A percentile compares a stretch with the other conserved stretches of the same genome.
phyloP scores from a whole-genome alignment of 2,329 filamentous ascomycete genomes.

The Colletotrichum brevisporum region DNA sequence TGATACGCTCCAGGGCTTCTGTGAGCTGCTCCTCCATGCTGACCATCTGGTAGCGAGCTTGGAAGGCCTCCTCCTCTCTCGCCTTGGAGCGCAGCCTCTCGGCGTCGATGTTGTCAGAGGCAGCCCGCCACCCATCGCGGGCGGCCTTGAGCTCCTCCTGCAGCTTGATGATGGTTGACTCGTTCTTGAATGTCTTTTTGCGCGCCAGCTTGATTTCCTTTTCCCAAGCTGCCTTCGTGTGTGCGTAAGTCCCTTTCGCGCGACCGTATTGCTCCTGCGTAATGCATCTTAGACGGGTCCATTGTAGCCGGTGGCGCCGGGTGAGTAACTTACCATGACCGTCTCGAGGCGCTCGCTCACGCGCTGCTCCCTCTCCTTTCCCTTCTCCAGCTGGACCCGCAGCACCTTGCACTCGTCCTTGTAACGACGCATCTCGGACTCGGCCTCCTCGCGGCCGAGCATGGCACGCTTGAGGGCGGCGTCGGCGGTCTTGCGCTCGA shows the following conservation, averaged over 20 bases:
- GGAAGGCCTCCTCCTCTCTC: slow-evolving; percentile 79
- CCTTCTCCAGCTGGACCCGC: slow-evolving; percentile 73
- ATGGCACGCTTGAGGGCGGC: slow-evolving; percentile 76
- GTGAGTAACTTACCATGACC: slow-evolving; percentile 69
- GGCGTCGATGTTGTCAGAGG: slow-evolving; percentile 72
- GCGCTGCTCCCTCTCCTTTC: slow-evolving; percentile 74
- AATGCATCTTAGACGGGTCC: too few relatives aligned
- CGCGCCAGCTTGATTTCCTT: slow-evolving; percentile 79
- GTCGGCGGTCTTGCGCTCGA: slow-evolving; percentile 76
- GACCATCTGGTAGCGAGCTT: slow-evolving; percentile 75
- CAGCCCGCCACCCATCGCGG: slow-evolving; percentile 66
- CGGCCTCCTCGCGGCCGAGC: slow-evolving; percentile 79
- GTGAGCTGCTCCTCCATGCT: slow-evolving; percentile 77
- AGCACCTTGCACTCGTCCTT: slow-evolving; percentile 72
- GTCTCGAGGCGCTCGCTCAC: slow-evolving; percentile 77
- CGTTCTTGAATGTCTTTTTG: slow-evolving; percentile 83
- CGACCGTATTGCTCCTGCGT: slow-evolving; percentile 77
- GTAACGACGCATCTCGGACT: slow-evolving; percentile 75
- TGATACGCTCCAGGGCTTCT: slow-evolving; percentile 73
- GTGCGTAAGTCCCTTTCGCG: slow-evolving; percentile 77
- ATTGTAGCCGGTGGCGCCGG: background rate
- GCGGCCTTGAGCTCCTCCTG: slow-evolving; percentile 80
- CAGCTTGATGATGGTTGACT: slow-evolving; percentile 77
- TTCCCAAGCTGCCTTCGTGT: slow-evolving; percentile 78
- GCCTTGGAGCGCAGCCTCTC: slow-evolving; percentile 74